These are phyloP conservation scores for Lasiodiplodia gonubiensis DNA, from an alignment of 2,329 filamentous ascomycete species.

Conservation along the genomic window DNA sequence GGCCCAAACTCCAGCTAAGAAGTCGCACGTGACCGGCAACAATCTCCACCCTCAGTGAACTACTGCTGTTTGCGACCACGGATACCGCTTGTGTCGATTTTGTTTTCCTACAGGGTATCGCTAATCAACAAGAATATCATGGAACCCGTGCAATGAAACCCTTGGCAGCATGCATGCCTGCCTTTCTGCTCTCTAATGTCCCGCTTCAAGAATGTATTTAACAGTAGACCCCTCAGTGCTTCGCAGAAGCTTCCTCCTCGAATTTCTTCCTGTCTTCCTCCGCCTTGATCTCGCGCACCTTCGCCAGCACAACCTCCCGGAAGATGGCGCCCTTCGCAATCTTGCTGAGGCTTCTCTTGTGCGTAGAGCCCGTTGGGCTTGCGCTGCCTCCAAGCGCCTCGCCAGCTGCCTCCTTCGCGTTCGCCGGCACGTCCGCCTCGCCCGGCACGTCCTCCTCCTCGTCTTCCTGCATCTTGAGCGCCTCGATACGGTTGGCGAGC, in stretches of 20 bases:
- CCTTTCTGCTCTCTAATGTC: slow-evolving; percentile 18
- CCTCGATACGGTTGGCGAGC: slow-evolving; percentile 91
- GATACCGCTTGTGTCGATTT: slow-evolving; percentile 24
- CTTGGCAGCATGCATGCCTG: slow-evolving; percentile 7
- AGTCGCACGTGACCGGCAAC: slow-evolving; percentile 6
- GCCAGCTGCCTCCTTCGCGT: slow-evolving; percentile 63
- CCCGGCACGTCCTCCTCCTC: slow-evolving; percentile 73
- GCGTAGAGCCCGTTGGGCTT: slow-evolving; percentile 29
- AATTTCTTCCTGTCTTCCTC: slow-evolving; percentile 76
- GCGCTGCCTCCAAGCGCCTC: slow-evolving; percentile 47
- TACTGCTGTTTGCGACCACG: background rate
- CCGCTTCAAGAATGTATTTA: slow-evolving; percentile 19
- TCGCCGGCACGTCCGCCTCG: slow-evolving; percentile 65
- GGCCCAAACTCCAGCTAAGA: slow-evolving; percentile 12
- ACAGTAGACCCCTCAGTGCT: slow-evolving; percentile 21
- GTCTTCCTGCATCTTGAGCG: slow-evolving; percentile 91
- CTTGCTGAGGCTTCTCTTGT: slow-evolving; percentile 62
- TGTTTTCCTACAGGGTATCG: slow-evolving; percentile 38
- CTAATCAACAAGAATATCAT: slow-evolving; percentile 31
- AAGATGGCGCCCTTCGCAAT: slow-evolving; percentile 77
- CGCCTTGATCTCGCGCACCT: slow-evolving; percentile 90
- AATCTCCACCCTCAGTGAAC: background rate
- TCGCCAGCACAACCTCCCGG: slow-evolving; percentile 90
- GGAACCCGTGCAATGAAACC: slow-evolving; percentile 17
- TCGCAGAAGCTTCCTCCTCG: slow-evolving; percentile 61